A percentile compares a stretch with the other conserved stretches of the same genome.
phyloP scores from a whole-genome alignment of 352 stramenopile species.

The Phytophthora fragariaefolia region DNA sequence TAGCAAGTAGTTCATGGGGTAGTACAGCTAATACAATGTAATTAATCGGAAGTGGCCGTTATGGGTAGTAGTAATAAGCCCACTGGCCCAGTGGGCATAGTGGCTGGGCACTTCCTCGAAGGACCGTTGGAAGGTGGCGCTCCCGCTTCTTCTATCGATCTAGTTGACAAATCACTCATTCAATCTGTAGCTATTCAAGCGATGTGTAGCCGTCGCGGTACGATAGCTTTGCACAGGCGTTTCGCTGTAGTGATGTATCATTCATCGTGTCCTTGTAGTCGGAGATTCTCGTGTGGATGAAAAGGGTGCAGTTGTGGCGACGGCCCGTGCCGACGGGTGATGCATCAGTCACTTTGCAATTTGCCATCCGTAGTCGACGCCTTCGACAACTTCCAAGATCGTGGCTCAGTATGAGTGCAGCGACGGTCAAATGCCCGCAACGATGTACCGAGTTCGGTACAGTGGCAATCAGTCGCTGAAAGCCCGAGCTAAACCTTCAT shows the following conservation, averaged over 20 bases:
- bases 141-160: too few relatives aligned
- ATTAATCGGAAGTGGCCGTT: too few relatives aligned
- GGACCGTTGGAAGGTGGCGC: too few relatives aligned
- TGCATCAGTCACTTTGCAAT: constrained; percentile 6
- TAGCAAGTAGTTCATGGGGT: too few relatives aligned
- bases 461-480: constrained; percentile 13
- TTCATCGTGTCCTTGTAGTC: not conserved
- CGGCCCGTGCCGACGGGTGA: not conserved
- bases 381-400: constrained; percentile 8
- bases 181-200: constrained; percentile 5
- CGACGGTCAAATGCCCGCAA: not conserved
- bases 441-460: constrained; percentile 16
- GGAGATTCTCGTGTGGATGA: constrained; percentile 3
- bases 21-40: too few relatives aligned
- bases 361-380: not conserved
- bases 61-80: too few relatives aligned
- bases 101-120: too few relatives aligned
- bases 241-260: not conserved
- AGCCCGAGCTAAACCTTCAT: constrained; percentile 1
- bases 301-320: not conserved
- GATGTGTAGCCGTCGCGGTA: not conserved
- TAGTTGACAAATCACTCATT: too few relatives aligned
- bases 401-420: constrained; percentile 5
- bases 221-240: not conserved
- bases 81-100: too few relatives aligned